Evolutionary conservation across 1,284 basidiomycete species (phyloP).

Genomic region (Apiotrichum sp.): DNA sequence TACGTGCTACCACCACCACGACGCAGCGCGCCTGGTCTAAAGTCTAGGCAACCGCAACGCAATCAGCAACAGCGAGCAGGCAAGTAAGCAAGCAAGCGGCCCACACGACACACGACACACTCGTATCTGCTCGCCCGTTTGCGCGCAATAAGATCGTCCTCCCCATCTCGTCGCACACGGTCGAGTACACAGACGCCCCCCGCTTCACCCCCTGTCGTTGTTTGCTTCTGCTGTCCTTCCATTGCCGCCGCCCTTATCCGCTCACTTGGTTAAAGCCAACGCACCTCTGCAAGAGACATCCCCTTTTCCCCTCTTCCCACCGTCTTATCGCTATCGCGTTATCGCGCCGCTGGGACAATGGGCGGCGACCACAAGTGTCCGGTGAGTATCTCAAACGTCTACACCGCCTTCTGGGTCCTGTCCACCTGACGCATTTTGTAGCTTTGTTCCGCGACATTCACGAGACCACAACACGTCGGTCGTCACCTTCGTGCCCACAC

Average conservation of each 20-base stretch:
- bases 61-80: no score
- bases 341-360: conserved; percentile 1
- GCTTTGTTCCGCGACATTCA: conserved; percentile 77
- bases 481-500: conserved; percentile 86
- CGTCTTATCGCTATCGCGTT: neutral
- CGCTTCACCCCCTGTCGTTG: neutral
- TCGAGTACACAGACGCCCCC: neutral
- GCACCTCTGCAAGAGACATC: neutral
- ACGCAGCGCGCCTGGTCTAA: no score
- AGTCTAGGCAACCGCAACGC: no score
- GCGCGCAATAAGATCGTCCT: no score
- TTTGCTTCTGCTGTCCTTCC: neutral
- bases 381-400: conserved; percentile 5
- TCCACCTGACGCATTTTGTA: conserved; percentile 15
- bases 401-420: no score
- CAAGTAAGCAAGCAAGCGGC: no score
- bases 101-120: no score
- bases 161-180: no score
- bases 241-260: neutral
- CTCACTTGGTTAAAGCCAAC: no score
- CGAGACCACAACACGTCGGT: conserved; percentile 81
- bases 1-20: no score
- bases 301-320: neutral
- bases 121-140: no score
- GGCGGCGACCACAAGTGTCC: conserved; percentile 25